Conservation (phyloP, 306 rosid genomes). For the Albizia julibrissin region DNA sequence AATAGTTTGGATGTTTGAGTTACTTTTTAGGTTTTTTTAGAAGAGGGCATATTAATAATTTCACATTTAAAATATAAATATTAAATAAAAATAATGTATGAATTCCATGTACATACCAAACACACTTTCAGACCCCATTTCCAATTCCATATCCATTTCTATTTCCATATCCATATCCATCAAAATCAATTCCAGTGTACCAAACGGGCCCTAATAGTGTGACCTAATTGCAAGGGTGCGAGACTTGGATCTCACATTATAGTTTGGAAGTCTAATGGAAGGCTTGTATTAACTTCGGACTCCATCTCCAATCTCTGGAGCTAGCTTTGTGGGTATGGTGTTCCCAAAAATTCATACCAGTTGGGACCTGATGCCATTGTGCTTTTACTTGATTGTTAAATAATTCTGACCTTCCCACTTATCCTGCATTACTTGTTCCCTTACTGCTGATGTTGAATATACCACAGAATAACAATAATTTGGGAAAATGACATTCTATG, state of each 20-base stretch:
- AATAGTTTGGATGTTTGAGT: too few species aligned
- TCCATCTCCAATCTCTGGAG: not conserved
- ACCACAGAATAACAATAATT: conserved; percentile 23
- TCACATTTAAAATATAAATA: too few species aligned
- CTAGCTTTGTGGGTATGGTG: not conserved
- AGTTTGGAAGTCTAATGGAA: not conserved
- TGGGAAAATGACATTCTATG: conserved; percentile 37
- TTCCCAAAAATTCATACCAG: not conserved
- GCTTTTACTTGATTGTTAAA: not conserved
- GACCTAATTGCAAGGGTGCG: not conserved
- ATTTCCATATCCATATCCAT: too few species aligned
- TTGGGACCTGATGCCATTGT: not conserved
- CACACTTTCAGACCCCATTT: too few species aligned
- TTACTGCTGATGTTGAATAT: not conserved
- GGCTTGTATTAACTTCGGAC: not conserved
- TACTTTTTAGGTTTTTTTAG: too few species aligned
- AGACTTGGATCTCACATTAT: not conserved
- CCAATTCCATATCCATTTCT: too few species aligned
- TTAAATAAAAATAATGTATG: too few species aligned
- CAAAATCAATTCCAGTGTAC: too few species aligned
- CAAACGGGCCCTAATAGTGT: too few species aligned
- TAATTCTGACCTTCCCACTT: not conserved
- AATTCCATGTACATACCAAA: too few species aligned
- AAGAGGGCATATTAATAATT: too few species aligned
- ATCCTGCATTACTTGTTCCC: not conserved